Evolutionary conservation across 176 grass and related monocot genomes (phyloP).

Genomic region (Phoenix roebelenii): DNA sequence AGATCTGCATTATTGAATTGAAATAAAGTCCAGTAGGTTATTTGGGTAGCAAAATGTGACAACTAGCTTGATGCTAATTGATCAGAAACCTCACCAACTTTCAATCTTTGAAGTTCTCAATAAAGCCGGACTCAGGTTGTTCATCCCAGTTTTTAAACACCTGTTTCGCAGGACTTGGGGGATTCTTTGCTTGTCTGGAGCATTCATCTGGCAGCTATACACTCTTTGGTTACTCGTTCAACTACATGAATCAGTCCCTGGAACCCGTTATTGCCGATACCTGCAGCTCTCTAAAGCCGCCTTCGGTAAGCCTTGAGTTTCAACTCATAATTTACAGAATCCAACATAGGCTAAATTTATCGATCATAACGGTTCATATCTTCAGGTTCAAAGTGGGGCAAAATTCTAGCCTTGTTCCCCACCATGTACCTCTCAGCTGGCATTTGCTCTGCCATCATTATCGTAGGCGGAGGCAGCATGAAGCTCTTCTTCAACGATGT

Average conservation of each 20-base stretch:
- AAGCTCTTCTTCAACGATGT: conserved; percentile 58
- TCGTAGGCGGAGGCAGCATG: conserved; percentile 79
- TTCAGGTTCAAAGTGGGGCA: conserved; percentile 56
- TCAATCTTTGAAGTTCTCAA: too few relatives aligned
- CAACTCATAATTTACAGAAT: too few relatives aligned
- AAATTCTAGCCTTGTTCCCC: conserved; percentile 48
- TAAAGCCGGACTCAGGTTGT: too few relatives aligned
- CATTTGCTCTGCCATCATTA: conserved; percentile 62
- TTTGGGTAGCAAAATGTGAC: too few relatives aligned
- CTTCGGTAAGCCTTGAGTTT: conserved; percentile 39
- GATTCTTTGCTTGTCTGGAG: conserved; percentile 50
- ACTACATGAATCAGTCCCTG: conserved; percentile 77
- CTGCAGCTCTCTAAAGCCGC: conserved; percentile 51
- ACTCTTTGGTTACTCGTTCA: conserved; percentile 76
- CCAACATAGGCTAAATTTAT: too few relatives aligned
- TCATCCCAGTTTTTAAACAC: too few relatives aligned
- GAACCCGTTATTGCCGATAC: conserved; percentile 70
- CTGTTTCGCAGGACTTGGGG: conserved; percentile 65
- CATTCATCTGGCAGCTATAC: conserved; percentile 92
- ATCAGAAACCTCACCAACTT: too few relatives aligned
- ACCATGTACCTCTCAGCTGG: conserved; percentile 92
- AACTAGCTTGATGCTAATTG: too few relatives aligned
- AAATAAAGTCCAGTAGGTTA: too few relatives aligned
- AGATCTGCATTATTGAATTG: too few relatives aligned
- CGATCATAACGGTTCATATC: background rate